These are phyloP conservation scores for Suhomyces canberraensis DNA, from an alignment of 805 yeast genomes.

Conservation along the genomic window DNA sequence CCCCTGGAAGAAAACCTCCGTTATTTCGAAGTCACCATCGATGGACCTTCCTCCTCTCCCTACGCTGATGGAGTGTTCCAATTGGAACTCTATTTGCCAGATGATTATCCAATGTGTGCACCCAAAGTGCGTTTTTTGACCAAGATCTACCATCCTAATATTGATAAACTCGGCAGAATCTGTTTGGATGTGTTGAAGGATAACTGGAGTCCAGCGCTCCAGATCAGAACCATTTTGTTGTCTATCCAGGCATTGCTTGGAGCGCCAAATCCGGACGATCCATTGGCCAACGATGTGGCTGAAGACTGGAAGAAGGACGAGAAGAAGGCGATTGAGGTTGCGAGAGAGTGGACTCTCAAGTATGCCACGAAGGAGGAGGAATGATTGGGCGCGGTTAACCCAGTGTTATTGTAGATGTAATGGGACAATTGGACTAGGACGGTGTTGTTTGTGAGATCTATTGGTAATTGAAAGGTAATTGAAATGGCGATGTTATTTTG, in stretches of 20 bases:
- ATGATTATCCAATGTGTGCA: conserved; percentile 96
- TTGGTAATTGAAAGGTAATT: too few relatives aligned
- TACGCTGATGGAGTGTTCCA: conserved; percentile 79
- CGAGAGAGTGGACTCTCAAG: conserved; percentile 67
- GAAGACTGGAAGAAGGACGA: conserved; percentile 93
- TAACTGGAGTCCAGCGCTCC: conserved; percentile 98
- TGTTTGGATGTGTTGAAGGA: conserved; percentile 92
- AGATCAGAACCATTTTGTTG: conserved; percentile 85
- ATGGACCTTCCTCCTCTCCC: conserved; percentile 90
- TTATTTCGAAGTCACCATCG: conserved; percentile 86
- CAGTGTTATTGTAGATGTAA: conserved; percentile 1
- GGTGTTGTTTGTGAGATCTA: too few relatives aligned
- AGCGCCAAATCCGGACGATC: conserved; percentile 98
- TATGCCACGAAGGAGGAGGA: conserved; percentile 41
- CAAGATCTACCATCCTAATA: conserved; percentile 93
- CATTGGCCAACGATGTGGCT: conserved; percentile 96
- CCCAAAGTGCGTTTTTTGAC: conserved; percentile 94
- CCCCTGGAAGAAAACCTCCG: conserved; percentile 95
- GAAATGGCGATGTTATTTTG: too few relatives aligned
- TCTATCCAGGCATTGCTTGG: conserved; percentile 92
- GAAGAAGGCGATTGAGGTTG: conserved; percentile 73
- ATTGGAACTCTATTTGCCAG: conserved; percentile 86
- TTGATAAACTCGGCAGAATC: conserved; percentile 91
- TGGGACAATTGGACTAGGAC: not conserved
- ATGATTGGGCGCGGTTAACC: too few relatives aligned